Base-by-base conservation (phyloP, 805 yeast genomes). In the Starmera quercuum region DNA sequence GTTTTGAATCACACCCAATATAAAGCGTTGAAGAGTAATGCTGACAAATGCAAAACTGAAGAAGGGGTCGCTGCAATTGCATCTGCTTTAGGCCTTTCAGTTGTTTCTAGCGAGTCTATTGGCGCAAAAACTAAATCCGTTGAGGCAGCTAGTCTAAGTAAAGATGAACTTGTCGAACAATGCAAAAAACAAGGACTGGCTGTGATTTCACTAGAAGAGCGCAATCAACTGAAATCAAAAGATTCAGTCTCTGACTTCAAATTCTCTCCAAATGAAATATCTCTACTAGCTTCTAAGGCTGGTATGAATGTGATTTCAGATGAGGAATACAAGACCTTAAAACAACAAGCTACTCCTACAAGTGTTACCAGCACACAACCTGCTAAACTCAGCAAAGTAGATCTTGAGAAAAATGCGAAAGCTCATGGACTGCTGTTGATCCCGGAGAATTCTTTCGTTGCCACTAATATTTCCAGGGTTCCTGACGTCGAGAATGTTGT, bases 401-500 rank as follows among this genome's bases (percentile, higher is more conserved):
- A 54, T 17, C 37, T 79, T 10, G 46, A 51, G 7, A 49, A 43
- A 0, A 56, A 56, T 6, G 82, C 80, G 5, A 63, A 57, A 32
- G 47, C 58, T 11, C 51, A 61, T 32, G 79, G 78, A 3, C 46
- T 70, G 31, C 47, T 80, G 43, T 64, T 75, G 32, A 63, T 83
- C 26, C 83, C 90, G 1, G 65, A 64, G 32, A 52, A 66, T n/a
- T 63, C 77, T 2, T 79, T 71, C 44, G 61, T 81, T 39, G 76
- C 83, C 1, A 78, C 87, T 1, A 75, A 82, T 2, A 69, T 69
- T 24, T 68, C 73, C 7, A 64, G 70, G 42, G 56, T 56, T 5
- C 75, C 83, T 4, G 83, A 78, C 42, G 54, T 65, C 10, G 55
- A 61, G 4, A 71, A 73, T 40, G 77, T 79, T 22, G 78, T 77